Percentiles rank a stretch among this genome's conserved stretches.
These are phyloP conservation scores for Plectranthus barbatus DNA, from an alignment of 257 asterid species.

Conservation along the genomic window DNA sequence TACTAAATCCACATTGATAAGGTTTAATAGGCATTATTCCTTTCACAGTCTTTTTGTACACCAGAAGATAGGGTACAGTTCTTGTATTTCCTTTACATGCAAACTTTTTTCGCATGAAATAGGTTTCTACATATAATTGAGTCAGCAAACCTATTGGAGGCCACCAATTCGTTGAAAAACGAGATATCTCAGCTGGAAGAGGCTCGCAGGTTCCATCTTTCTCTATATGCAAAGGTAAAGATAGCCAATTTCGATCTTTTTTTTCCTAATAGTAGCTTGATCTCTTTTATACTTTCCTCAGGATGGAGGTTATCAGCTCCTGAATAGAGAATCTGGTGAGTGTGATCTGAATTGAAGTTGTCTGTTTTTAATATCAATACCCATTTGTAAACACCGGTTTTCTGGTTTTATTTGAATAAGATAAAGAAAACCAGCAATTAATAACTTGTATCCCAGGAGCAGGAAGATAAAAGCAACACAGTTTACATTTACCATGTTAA, in stretches of 20 bases:
- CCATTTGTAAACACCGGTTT: background rate
- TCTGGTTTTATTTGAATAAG: conserved; percentile 1
- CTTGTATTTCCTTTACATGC: conserved; percentile 11
- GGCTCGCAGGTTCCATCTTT: conserved; percentile 67
- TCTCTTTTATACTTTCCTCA: conserved; percentile 20
- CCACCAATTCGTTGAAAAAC: conserved; percentile 38
- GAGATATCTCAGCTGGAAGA: conserved; percentile 94
- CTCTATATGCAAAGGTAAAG: conserved; percentile 65
- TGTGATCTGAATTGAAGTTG: background rate
- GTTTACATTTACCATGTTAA: conserved; percentile 8
- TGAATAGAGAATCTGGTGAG: conserved; percentile 45
- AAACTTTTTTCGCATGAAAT: conserved; percentile 14
- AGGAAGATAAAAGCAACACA: background rate
- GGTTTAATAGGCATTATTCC: conserved; percentile 36
- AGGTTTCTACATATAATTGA: conserved; percentile 72
- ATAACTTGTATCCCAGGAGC: background rate
- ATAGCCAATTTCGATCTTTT: conserved; percentile 12
- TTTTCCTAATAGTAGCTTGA: conserved; percentile 5
- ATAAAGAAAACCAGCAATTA: conserved; percentile 5
- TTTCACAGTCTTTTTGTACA: conserved; percentile 8
- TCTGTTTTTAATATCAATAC: background rate
- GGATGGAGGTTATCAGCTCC: conserved; percentile 38
- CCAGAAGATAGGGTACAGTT: background rate
- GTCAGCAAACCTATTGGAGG: conserved; percentile 41
- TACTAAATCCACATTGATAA: conserved; percentile 58